Evolutionary conservation across 306 rosid genomes (phyloP).

Genomic region (Cajanus cajan): DNA sequence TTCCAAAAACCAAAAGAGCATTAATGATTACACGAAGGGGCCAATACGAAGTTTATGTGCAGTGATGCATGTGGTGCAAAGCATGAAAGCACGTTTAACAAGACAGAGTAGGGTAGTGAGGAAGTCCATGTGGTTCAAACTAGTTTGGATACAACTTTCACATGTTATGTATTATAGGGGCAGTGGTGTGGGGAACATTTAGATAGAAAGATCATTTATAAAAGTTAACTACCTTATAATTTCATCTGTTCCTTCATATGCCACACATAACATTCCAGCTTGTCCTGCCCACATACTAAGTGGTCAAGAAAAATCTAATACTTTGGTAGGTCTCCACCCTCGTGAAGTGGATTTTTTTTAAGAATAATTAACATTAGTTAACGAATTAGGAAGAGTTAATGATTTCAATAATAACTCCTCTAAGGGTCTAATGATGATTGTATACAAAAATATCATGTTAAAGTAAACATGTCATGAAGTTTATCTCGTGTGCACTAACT

Average conservation of each 20-base stretch:
- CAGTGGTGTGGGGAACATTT: slow-evolving; percentile 18
- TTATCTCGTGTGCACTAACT: neutral
- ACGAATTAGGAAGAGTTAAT: neutral
- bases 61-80: slow-evolving; percentile 42
- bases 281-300: slow-evolving; percentile 9
- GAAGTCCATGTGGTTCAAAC: slow-evolving; percentile 40
- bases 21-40: slow-evolving; percentile 36
- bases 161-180: slow-evolving; percentile 37
- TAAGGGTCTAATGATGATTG: neutral
- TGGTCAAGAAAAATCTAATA: neutral
- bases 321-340: slow-evolving; percentile 36
- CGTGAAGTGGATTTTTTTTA: neutral
- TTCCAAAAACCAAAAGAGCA: neutral
- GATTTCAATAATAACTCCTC: slow-evolving; percentile 3
- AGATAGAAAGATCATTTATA: neutral
- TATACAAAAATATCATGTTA: neutral
- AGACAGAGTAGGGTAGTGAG: slow-evolving; percentile 37
- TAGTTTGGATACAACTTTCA: slow-evolving; percentile 23
- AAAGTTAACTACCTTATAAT: slow-evolving; percentile 30
- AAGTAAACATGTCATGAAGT: neutral
- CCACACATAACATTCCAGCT: slow-evolving; percentile 37
- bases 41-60: slow-evolving; percentile 13
- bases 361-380: neutral
- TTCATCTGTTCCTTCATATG: slow-evolving; percentile 31
- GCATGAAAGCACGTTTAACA: slow-evolving; percentile 46